Base-by-base conservation (phyloP, 2,329 filamentous ascomycete genomes). In the Clonostachys rosea region DNA sequence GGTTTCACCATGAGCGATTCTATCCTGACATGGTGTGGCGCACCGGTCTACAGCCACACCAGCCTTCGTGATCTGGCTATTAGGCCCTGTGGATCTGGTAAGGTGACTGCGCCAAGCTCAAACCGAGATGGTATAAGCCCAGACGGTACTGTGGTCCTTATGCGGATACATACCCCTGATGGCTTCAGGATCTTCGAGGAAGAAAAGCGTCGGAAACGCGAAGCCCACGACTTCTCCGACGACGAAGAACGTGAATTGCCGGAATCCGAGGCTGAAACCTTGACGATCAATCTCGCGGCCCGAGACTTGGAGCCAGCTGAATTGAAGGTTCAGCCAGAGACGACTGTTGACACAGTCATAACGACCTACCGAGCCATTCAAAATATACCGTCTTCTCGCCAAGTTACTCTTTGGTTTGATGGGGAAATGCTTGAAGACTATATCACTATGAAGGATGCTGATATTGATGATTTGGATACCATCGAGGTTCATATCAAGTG, bases 1-100 rank as follows among this genome's bases (percentile, higher is more conserved):
- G 24, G 9, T 10, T 30, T 30, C 6, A 30, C 24, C 9, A 30
- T 30, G 24, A 30, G 75, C 5, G 69, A 73, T 1, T 70, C 95
- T 16, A 86, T 94, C 56, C 75, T 97, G 47, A 94, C 89, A 0
- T 96, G 89, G 85, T 84, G 84, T 52, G 78, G 81, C 24, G 81
- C 80, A 49, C 80, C 81, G 49, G 67, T 96, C 4, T 96, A 87
- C 60, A 81, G 87, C 53, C 78, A 79, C n/a, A 89, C 87, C 6
- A 91, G 86, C 2, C 84, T 89, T 49, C 74, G 75, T 46, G 83
- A 78, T 43, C 68, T 95, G 7, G 83, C 84, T 7, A 76, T 94
- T 42, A 60, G 67, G 9, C 68, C 72, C 0, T 63, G 68, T 11
- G 59, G 52, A 30, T 30, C 6, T 57, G 17, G 36, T 39, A 58